Conservation (phyloP, 2,329 filamentous ascomycete genomes). For the Ceratocystis papillata region DNA sequence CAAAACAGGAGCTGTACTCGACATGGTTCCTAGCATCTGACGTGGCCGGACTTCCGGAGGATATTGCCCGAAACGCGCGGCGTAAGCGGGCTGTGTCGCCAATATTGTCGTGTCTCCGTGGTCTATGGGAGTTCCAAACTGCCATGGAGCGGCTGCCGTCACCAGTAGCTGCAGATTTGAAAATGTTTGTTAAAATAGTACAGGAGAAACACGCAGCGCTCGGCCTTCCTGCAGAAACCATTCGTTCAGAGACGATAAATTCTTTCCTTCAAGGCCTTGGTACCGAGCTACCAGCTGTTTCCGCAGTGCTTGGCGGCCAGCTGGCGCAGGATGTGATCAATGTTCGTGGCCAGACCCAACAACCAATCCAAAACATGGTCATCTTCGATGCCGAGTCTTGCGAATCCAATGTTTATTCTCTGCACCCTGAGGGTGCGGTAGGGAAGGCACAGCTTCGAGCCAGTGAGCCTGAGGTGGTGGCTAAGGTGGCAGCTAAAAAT, state of each 20-base stretch:
- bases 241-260: slow-evolving; percentile 62
- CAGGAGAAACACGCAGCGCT: slow-evolving; percentile 68
- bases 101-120: slow-evolving; percentile 72
- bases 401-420: slow-evolving; percentile 66
- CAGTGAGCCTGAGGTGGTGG: slow-evolving; percentile 12
- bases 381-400: slow-evolving; percentile 79
- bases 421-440: slow-evolving; percentile 55
- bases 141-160: slow-evolving; percentile 40
- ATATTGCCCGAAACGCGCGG: slow-evolving; percentile 53
- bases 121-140: slow-evolving; percentile 73
- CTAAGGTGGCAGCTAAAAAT: slow-evolving; percentile 13
- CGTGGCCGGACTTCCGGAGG: slow-evolving; percentile 57
- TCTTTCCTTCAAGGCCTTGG: slow-evolving; percentile 79
- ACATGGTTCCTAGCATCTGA: slow-evolving; percentile 75
- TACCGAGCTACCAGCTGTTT: slow-evolving; percentile 73
- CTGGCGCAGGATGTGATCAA: slow-evolving; percentile 97
- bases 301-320: slow-evolving; percentile 79
- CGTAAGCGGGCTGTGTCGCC: slow-evolving; percentile 63
- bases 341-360: slow-evolving; percentile 78
- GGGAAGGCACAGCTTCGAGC: slow-evolving; percentile 18
- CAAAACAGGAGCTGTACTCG: slow-evolving; percentile 82
- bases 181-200: slow-evolving; percentile 64
- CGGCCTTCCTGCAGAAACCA: slow-evolving; percentile 54
- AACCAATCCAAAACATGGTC: slow-evolving; percentile 90
- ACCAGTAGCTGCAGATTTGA: slow-evolving; percentile 33